phyloP scores from a whole-genome alignment of 495 filamentous ascomycete species.

The Parathielavia appendiculata region DNA sequence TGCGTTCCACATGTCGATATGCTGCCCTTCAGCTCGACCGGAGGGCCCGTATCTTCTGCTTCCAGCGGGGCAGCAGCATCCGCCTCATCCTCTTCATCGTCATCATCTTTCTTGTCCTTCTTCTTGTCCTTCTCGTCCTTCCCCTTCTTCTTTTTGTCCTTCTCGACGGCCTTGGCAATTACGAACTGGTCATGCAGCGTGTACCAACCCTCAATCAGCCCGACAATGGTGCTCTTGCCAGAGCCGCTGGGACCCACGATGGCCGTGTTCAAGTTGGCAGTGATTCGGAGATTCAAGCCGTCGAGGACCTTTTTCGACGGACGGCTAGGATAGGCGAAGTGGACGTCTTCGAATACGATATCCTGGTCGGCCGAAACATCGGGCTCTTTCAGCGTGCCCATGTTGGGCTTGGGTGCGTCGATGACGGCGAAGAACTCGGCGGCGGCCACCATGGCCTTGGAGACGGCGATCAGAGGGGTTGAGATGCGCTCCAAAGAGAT shows the following conservation, averaged over 20 bases:
- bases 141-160: slow-evolving; percentile 40
- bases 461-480: slow-evolving; percentile 46
- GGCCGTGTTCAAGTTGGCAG: slow-evolving; percentile 80
- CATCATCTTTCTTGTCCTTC: slow-evolving; percentile 22
- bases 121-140: slow-evolving; percentile 37
- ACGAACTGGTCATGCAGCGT: slow-evolving; percentile 54
- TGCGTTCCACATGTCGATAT: slow-evolving; percentile 54
- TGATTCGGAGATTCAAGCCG: slow-evolving; percentile 52
- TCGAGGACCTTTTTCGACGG: slow-evolving; percentile 57
- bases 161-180: slow-evolving; percentile 45
- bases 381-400: slow-evolving; percentile 39
- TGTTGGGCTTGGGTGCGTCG: slow-evolving; percentile 47
- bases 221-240: slow-evolving; percentile 89
- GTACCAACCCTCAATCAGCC: slow-evolving; percentile 89
- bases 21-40: slow-evolving; percentile 42
- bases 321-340: slow-evolving; percentile 65
- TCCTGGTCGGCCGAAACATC: slow-evolving; percentile 48
- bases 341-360: slow-evolving; percentile 55
- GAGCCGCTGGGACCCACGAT: slow-evolving; percentile 80
- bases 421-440: slow-evolving; percentile 54
- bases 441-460: slow-evolving; percentile 52
- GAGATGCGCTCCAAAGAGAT: slow-evolving; percentile 49
- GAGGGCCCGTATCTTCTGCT: slow-evolving; percentile 35
- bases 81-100: slow-evolving; percentile 29
- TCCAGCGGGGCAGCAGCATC: slow-evolving; percentile 20